These are phyloP conservation scores for Ophiognomonia clavigignenti-juglandacearum DNA, from an alignment of 2,329 filamentous ascomycete species.

Conservation along the genomic window DNA sequence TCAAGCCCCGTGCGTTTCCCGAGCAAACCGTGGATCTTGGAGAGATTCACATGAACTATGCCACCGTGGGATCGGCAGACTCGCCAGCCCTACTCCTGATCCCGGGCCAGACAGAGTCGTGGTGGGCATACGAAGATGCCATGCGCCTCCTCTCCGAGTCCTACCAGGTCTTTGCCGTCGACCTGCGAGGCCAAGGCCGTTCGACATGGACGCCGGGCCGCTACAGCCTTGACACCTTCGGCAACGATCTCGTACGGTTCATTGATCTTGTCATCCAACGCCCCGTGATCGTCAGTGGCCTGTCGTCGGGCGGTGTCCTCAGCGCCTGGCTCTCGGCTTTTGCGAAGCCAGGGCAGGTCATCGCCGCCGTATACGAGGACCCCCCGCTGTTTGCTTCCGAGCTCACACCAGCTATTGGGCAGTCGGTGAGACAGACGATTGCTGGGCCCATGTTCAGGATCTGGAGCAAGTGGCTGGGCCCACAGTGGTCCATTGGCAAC, in stretches of 20 bases:
- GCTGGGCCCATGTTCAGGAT: slow-evolving; percentile 15
- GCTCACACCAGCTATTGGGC: slow-evolving; percentile 14
- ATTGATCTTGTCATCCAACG: slow-evolving; percentile 16
- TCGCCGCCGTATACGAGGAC: slow-evolving; percentile 17
- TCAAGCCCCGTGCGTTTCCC: slow-evolving; percentile 13
- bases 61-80: slow-evolving; percentile 6
- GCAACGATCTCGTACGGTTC: slow-evolving; percentile 18
- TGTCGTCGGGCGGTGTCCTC: slow-evolving; percentile 17
- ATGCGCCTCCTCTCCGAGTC: slow-evolving; percentile 15
- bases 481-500: slow-evolving; percentile 17
- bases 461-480: slow-evolving; percentile 18
- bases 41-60: slow-evolving; percentile 19
- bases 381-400: slow-evolving; percentile 17
- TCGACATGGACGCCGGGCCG: slow-evolving; percentile 19
- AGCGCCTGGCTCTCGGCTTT: slow-evolving; percentile 17
- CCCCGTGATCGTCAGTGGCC: slow-evolving; percentile 15
- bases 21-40: slow-evolving; percentile 17
- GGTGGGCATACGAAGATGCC: slow-evolving; percentile 16
- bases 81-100: slow-evolving; percentile 16
- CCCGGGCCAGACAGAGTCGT: slow-evolving; percentile 16
- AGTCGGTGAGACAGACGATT: slow-evolving; percentile 10
- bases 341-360: slow-evolving; percentile 15
- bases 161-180: slow-evolving; percentile 19
- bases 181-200: slow-evolving; percentile 17
- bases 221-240: slow-evolving; percentile 17